Evolutionary conservation across 768 basidiomycete genomes (phyloP).

Genomic region (Leccinum truebloodii): DNA sequence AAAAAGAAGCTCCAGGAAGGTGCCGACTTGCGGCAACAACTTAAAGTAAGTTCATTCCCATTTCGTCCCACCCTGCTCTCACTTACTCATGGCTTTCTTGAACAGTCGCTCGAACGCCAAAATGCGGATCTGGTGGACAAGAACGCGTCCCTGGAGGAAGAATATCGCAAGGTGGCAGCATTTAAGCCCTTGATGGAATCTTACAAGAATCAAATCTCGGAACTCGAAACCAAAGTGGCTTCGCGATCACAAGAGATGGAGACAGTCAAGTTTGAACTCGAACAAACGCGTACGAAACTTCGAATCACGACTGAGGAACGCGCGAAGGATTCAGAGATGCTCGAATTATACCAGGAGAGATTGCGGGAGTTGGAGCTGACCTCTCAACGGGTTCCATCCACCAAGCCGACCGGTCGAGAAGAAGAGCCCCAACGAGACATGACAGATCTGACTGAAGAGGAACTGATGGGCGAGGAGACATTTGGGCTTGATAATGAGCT

Average conservation of each 20-base stretch:
- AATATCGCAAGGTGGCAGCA: conserved; percentile 81
- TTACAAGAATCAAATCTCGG: conserved; percentile 83
- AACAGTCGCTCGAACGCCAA: conserved; percentile 85
- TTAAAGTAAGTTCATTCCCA: conserved; percentile 56
- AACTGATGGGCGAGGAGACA: conserved; percentile 46
- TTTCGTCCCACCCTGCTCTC: background rate
- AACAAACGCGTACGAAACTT: conserved; percentile 69
- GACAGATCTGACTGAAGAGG: conserved; percentile 45
- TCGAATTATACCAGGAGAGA: conserved; percentile 89
- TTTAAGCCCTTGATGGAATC: conserved; percentile 91
- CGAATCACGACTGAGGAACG: conserved; percentile 71
- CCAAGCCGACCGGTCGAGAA: conserved; percentile 26
- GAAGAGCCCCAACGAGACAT: conserved; percentile 19
- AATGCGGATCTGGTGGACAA: conserved; percentile 90
- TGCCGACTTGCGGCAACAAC: conserved; percentile 82
- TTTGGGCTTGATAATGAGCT: conserved; percentile 82
- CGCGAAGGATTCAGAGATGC: conserved; percentile 75
- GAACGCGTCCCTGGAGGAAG: conserved; percentile 90
- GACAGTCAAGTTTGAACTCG: conserved; percentile 70
- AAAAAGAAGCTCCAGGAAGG: conserved; percentile 98
- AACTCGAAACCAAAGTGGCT: conserved; percentile 74
- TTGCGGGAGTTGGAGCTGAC: conserved; percentile 83
- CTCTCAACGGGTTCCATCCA: conserved; percentile 49
- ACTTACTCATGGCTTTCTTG: conserved; percentile 1
- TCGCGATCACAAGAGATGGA: conserved; percentile 70